Base-by-base conservation (phyloP, 2,329 filamentous ascomycete genomes). In the Calonectria multiphialidica region DNA sequence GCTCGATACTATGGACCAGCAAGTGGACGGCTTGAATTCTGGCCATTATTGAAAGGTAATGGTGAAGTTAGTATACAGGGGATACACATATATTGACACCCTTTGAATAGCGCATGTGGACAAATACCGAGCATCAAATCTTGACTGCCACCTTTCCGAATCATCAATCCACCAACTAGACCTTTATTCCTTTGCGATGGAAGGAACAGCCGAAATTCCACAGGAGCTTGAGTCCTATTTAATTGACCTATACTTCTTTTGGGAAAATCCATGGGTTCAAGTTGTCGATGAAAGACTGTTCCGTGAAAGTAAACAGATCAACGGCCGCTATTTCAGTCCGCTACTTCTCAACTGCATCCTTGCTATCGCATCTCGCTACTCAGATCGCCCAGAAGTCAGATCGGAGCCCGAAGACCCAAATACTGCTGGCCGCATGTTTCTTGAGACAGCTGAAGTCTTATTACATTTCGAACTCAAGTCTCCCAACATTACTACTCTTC, bases 191-290 rank as follows among this genome's bases (percentile, higher is more conserved):
- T 30, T 25, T 13, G 45, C 33, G 10, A 37, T 62, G 35, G 44
- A 55, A 53, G 25, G 44, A 37, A n/a, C 21, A 6, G 74, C 77
- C 15, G 76, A 79, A 10, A 73, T 84, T 0, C 75, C 79, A 55
- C 73, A 76, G 15, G 77, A 84, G 42, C 66, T 65, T 18, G 30
- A 49, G 25, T 37, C 49, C 0, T 50, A 70, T 37, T 35, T 70
- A 81, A 78, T 84, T 10, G 79, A 82, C 30, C 62, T 83, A 1
- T 84, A 83, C 63, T 85, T 84, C 53, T 72, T 74, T 13, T 85
- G 83, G 80, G 81, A 84, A 25, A 80, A 82, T 15, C 82, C 83
- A 0, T 84, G 83, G 81, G 76, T 74, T 18, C 81, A 83, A n/a
- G 70, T 83, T 0, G 77, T 84, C 1, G 79, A 84, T 37, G 83